These are phyloP conservation scores for Sporothrix sp. DNA, from an alignment of 2,329 filamentous ascomycete genomes.

Conservation along the genomic window DNA sequence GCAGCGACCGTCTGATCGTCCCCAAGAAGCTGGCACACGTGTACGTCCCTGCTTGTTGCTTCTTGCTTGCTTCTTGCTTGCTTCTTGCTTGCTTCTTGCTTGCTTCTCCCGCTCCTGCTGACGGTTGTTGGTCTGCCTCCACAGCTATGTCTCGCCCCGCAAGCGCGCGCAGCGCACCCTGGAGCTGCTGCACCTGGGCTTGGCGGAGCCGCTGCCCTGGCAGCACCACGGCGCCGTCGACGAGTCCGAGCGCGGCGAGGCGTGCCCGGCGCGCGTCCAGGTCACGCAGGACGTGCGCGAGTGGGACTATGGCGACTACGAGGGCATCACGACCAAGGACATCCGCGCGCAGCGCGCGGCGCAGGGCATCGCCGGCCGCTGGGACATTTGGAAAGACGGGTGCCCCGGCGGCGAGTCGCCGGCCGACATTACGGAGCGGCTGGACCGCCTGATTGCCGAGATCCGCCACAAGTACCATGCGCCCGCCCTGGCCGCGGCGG, in stretches of 20 bases:
- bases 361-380: conserved; percentile 48
- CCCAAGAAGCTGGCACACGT: conserved; percentile 74
- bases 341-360: conserved; percentile 51
- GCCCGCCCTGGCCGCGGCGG: conserved; percentile 37
- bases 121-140: too few species aligned
- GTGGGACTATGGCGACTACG: conserved; percentile 84
- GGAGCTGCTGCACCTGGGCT: conserved; percentile 70
- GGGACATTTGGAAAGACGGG: conserved; percentile 88
- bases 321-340: conserved; percentile 64
- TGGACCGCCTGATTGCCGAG: conserved; percentile 67
- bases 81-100: too few species aligned
- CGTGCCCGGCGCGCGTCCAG: conserved; percentile 52
- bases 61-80: too few species aligned
- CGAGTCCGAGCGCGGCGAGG: conserved; percentile 18
- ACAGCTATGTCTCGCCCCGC: conserved; percentile 75
- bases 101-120: too few species aligned
- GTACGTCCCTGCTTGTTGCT: conserved; percentile 46
- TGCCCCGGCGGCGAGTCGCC: conserved; percentile 79
- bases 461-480: conserved; percentile 58
- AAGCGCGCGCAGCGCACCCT: conserved; percentile 80
- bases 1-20: conserved; percentile 74
- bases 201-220: conserved; percentile 64
- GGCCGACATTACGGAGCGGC: conserved; percentile 57
- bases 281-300: conserved; percentile 66
- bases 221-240: conserved; percentile 34